Percentiles rank a stretch among this genome's conserved stretches.
phyloP scores from a whole-genome alignment of 148 eudicot genomes.

The Spergularia bocconei region DNA sequence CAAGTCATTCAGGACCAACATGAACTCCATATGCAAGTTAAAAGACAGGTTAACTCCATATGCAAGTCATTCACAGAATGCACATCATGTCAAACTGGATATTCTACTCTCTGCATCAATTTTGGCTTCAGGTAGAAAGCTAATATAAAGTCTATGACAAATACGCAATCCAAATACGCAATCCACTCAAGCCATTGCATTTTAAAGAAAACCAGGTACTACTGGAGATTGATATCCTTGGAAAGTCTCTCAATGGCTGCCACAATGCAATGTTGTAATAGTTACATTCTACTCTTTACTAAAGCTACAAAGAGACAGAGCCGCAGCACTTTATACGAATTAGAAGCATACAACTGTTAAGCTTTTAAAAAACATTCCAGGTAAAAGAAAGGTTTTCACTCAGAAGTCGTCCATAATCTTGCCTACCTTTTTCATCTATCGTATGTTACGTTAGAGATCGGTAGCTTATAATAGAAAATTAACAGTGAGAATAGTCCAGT shows the following conservation, averaged over 20 bases:
- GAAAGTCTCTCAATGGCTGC: neutral
- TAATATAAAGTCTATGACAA: neutral
- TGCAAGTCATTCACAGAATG: no score
- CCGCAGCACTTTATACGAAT: neutral
- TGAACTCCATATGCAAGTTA: neutral
- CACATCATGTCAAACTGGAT: no score
- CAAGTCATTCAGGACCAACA: neutral
- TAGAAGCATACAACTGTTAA: neutral
- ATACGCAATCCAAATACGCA: neutral
- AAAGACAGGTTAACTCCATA: neutral
- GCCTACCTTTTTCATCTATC: neutral
- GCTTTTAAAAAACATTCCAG: neutral
- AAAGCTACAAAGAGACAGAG: neutral
- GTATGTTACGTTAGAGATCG: neutral
- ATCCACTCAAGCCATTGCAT: no score
- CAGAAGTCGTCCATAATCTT: neutral
- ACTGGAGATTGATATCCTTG: neutral
- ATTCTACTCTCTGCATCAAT: no score
- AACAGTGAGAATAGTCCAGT: neutral
- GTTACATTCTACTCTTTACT: neutral
- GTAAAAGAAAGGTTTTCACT: neutral
- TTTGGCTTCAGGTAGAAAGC: neutral
- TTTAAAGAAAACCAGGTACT: neutral
- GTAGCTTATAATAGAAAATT: neutral
- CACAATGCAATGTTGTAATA: neutral